Conservation (phyloP, 163 green algal genomes). For the Prototheca wickerhamii region DNA sequence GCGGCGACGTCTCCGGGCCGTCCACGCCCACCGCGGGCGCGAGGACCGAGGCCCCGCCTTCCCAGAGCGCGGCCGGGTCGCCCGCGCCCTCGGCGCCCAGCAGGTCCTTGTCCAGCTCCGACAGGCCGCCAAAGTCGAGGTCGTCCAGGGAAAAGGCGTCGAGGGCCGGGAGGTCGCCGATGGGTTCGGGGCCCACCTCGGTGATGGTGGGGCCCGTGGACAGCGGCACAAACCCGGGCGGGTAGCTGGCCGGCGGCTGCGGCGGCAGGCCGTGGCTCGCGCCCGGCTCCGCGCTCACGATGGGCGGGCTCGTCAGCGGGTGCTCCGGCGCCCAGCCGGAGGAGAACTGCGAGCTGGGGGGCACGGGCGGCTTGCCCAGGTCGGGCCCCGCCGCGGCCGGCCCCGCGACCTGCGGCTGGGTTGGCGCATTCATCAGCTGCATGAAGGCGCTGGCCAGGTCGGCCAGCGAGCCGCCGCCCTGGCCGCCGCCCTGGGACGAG, state of each 20-base stretch:
- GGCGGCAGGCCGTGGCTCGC: background rate
- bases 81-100: background rate
- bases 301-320: background rate
- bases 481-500: background rate
- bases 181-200: constrained; percentile 4
- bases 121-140: background rate
- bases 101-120: background rate
- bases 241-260: background rate
- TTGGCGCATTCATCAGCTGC: constrained; percentile 18
- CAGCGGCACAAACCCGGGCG: constrained; percentile 9
- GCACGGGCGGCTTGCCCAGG: background rate
- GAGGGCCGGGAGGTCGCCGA: constrained; percentile 20
- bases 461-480: constrained; percentile 5
- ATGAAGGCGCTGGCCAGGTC: constrained; percentile 32
- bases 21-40: background rate
- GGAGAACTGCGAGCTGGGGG: background rate
- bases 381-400: no score
- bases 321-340: no score
- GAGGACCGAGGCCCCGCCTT: background rate
- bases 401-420: background rate
- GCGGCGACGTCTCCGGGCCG: background rate
- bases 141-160: constrained; percentile 7
- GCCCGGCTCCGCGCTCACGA: background rate
- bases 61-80: background rate
- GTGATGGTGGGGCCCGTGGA: constrained; percentile 1